phyloP scores from a whole-genome alignment of 129 eudicot species.

The Logfia minima region DNA sequence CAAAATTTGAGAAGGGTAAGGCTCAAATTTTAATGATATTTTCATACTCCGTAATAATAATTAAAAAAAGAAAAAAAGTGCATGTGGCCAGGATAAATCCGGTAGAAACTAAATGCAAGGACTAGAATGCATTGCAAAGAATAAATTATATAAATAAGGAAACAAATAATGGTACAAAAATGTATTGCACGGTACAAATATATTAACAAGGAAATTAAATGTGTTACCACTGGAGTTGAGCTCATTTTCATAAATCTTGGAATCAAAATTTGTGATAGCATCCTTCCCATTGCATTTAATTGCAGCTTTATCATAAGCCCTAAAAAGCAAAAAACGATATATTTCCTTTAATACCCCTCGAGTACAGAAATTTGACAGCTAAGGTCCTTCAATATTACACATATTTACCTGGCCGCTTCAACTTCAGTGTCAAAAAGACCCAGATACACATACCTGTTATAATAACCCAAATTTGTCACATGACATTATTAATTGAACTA shows the following conservation, averaged over 20 bases:
- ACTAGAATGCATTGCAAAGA: not conserved
- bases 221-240: conserved; percentile 53
- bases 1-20: not conserved
- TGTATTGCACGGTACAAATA: not conserved
- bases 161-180: not conserved
- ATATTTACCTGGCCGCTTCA: conserved; percentile 87
- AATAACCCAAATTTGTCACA: conserved; percentile 24
- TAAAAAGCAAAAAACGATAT: conserved; percentile 14
- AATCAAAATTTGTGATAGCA: conserved; percentile 74
- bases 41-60: no score
- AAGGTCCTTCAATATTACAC: conserved; percentile 29
- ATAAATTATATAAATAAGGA: not conserved
- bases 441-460: conserved; percentile 82
- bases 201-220: not conserved
- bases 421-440: conserved; percentile 96
- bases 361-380: conserved; percentile 9
- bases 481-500: conserved; percentile 26
- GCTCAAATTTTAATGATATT: no score
- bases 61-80: not conserved
- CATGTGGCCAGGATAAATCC: not conserved
- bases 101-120: not conserved
- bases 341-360: conserved; percentile 15
- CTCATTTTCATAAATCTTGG: conserved; percentile 61
- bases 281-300: conserved; percentile 79
- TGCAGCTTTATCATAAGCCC: conserved; percentile 83